Evolutionary conservation across 1,139 yeast species (phyloP).

Genomic region (Debaryomyces robertsiae): DNA sequence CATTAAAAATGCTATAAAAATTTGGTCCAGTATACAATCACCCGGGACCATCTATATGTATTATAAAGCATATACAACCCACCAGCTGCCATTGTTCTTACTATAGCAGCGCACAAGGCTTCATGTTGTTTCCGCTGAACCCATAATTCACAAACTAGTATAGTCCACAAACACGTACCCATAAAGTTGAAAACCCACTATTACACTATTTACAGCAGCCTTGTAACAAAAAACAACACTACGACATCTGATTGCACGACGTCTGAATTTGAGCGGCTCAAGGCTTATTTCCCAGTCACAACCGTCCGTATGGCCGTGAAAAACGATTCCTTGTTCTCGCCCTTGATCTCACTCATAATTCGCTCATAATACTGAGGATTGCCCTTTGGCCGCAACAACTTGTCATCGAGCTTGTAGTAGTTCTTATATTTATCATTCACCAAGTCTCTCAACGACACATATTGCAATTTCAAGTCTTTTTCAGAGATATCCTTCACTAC

Average conservation of each 20-base stretch:
- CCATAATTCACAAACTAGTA: too few relatives aligned
- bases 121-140: too few relatives aligned
- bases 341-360: constrained; percentile 67
- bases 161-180: too few relatives aligned
- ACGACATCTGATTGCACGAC: neutral
- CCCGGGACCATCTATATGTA: too few relatives aligned
- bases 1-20: too few relatives aligned
- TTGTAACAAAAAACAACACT: neutral
- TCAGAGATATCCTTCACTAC: constrained; percentile 35
- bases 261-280: neutral
- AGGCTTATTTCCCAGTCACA: constrained; percentile 62
- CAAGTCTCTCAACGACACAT: constrained; percentile 58
- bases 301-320: constrained; percentile 69
- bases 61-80: too few relatives aligned
- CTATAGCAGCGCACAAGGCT: too few relatives aligned
- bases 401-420: constrained; percentile 65
- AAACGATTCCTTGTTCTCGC: constrained; percentile 71
- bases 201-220: neutral
- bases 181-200: too few relatives aligned
- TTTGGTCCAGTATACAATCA: too few relatives aligned
- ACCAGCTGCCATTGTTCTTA: too few relatives aligned
- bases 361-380: constrained; percentile 78
- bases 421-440: constrained; percentile 63
- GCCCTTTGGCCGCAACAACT: constrained; percentile 75
- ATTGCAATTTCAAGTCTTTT: constrained; percentile 60